phyloP scores from a whole-genome alignment of 116 monocot species.

The Trichopus zeylanicus region DNA sequence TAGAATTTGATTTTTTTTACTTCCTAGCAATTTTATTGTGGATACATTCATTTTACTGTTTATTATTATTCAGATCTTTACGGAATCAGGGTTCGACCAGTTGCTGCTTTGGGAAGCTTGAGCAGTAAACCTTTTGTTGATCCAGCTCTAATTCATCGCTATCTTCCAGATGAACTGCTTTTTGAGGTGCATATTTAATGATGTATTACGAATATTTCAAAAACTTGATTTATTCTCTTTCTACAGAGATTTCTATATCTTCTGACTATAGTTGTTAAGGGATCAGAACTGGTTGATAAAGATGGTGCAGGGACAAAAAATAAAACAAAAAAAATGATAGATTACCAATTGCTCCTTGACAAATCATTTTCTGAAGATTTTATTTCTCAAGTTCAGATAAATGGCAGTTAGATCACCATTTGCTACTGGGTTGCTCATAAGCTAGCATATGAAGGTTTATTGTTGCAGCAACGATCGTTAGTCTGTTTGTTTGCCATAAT shows the following conservation, averaged over 20 bases:
- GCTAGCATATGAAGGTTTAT: neutral
- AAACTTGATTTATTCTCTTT: too few relatives aligned
- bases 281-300: too few relatives aligned
- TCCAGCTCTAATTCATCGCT: slow-evolving; percentile 76
- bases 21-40: neutral
- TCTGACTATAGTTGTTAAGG: too few relatives aligned
- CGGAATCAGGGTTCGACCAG: slow-evolving; percentile 74
- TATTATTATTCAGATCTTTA: slow-evolving; percentile 50
- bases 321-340: too few relatives aligned
- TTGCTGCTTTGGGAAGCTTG: slow-evolving; percentile 79
- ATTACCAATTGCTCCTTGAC: too few relatives aligned
- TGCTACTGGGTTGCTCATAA: too few relatives aligned
- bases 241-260: too few relatives aligned
- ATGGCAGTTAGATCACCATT: too few relatives aligned
- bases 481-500: neutral
- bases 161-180: slow-evolving; percentile 86
- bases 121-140: slow-evolving; percentile 59
- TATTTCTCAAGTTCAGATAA: too few relatives aligned
- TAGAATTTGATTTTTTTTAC: neutral
- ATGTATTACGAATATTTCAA: neutral
- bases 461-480: neutral
- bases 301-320: too few relatives aligned
- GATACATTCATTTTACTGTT: neutral
- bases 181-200: slow-evolving; percentile 53
- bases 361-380: too few relatives aligned